Base-by-base conservation (phyloP, 352 stramenopile species). In the Phytophthora niederhauseri region DNA sequence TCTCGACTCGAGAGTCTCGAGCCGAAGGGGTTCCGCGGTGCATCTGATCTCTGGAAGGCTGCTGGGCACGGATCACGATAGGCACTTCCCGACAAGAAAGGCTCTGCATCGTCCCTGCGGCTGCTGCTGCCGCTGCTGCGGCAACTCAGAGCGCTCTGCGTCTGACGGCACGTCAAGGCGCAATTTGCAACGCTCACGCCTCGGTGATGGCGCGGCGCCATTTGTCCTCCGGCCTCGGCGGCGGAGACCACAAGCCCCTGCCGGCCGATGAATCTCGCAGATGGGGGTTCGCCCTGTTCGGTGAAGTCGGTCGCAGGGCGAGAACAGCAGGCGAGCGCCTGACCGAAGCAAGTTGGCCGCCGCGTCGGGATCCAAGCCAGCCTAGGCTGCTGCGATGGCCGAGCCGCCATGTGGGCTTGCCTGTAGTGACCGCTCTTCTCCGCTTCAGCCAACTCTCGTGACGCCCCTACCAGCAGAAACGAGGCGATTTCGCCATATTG, bases 401-500 rank as follows among this genome's bases (percentile, higher is more conserved):
- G n/a, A 58, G 48, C 55, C 20, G 30, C 67, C 68, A 75, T 72
- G 56, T 63, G 63, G 57, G 34, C 34, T 43, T 6, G 6, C 17
- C 26, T 4, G n/a, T n/a, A 66, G 62, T 75, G 68, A 72, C 63
- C 30, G 59, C 68, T 65, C 63, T 60, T 68, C 68, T 75, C 45
- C 57, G 6, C 38, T 30, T 24, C 53, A 61, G 57, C 56, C 68
- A 68, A 72, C 68, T 72, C 17, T 68, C 2, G 63, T 68, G 68
- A 75, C 68, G 64, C 19, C 11, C 51, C 34, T 17, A 6, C 31
- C 48, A 24, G 6, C 69, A 76, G 56, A 76, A 76, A 76, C 70
- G 55, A 73, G 70, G 41, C 70, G 43, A 70, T 76, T 73, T 76
- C 68, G 64, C 68, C 68, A 72, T 76, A 68, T 69, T 73, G 60